A percentile compares a stretch with the other conserved stretches of the same genome.
Conservation (phyloP, 2,329 filamentous ascomycete genomes). For the Aspergillus tanneri region DNA sequence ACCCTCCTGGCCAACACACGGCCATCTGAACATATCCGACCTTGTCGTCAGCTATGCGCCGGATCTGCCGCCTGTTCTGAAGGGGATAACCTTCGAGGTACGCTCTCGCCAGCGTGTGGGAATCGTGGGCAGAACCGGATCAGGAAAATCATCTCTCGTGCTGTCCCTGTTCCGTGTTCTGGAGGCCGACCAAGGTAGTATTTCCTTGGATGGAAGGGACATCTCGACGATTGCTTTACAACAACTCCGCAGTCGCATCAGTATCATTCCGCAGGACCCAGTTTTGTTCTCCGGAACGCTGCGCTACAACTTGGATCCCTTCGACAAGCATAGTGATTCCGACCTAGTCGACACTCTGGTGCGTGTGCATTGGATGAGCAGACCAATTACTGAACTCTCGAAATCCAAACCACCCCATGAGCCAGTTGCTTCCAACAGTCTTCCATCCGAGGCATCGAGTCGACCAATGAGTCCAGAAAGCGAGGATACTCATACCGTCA, state of each 20-base stretch:
- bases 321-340: conserved; percentile 66
- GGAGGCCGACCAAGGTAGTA: conserved; percentile 25
- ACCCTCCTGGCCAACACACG: conserved; percentile 49
- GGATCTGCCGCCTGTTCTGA: conserved; percentile 56
- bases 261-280: conserved; percentile 81
- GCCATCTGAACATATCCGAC: conserved; percentile 69
- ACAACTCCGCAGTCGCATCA: conserved; percentile 69
- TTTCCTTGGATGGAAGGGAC: conserved; percentile 33
- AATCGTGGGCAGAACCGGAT: conserved; percentile 36
- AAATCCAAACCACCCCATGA: too few species aligned
- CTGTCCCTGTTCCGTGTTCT: conserved; percentile 35
- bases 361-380: conserved; percentile 57
- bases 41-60: conserved; percentile 70
- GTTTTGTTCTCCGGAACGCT: conserved; percentile 79
- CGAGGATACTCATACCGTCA: not conserved
- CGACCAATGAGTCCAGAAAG: not conserved
- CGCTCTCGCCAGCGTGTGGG: conserved; percentile 31
- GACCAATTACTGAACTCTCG: not conserved
- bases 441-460: too few species aligned
- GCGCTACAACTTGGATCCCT: conserved; percentile 74
- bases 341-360: conserved; percentile 68
- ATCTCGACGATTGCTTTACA: conserved; percentile 53
- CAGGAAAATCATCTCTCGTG: conserved; percentile 35
- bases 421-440: not conserved
- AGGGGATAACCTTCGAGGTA: conserved; percentile 26